Percentiles rank a stretch among this genome's conserved stretches.
Evolutionary conservation across 768 basidiomycete species (phyloP).

Genomic region (Leccinum longicurvipes): DNA sequence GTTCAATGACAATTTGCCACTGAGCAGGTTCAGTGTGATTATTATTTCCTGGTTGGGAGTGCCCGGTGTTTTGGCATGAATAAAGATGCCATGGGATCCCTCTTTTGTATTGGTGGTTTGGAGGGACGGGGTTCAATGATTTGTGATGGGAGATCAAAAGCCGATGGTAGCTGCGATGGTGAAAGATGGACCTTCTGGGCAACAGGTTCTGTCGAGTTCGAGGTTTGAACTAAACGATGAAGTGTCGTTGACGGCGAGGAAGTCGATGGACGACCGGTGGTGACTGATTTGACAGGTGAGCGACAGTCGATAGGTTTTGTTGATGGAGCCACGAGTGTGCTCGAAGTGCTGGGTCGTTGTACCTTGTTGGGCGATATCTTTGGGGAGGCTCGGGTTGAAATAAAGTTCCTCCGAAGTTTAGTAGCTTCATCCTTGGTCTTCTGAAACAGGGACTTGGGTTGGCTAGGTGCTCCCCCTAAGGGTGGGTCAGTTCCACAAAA

Average conservation of each 20-base stretch:
- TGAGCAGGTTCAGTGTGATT: slow-evolving; percentile 21
- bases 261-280: slow-evolving; percentile 35
- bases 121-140: slow-evolving; percentile 30
- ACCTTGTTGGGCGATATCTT: slow-evolving; percentile 47
- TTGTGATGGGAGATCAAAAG: slow-evolving; percentile 17
- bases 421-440: slow-evolving; percentile 71
- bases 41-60: slow-evolving; percentile 32
- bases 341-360: slow-evolving; percentile 35
- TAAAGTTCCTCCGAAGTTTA: slow-evolving; percentile 62
- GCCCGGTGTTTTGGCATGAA: slow-evolving; percentile 79
- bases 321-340: slow-evolving; percentile 35
- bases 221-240: slow-evolving; percentile 34
- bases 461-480: slow-evolving; percentile 38
- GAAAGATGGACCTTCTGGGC: slow-evolving; percentile 31
- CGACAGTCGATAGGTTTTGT: slow-evolving; percentile 32
- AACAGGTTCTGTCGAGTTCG: slow-evolving; percentile 6
- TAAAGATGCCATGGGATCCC: slow-evolving; percentile 55
- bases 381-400: slow-evolving; percentile 49
- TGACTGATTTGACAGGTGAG: slow-evolving; percentile 51
- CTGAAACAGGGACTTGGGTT: slow-evolving; percentile 71
- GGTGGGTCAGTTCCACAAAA: slow-evolving; percentile 12
- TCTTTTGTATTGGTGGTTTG: slow-evolving; percentile 47
- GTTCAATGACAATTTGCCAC: slow-evolving; percentile 7
- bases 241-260: slow-evolving; percentile 9
- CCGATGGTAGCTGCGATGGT: slow-evolving; percentile 11